Conservation (phyloP, 345 rosid species). For the Iberis pinnata region DNA sequence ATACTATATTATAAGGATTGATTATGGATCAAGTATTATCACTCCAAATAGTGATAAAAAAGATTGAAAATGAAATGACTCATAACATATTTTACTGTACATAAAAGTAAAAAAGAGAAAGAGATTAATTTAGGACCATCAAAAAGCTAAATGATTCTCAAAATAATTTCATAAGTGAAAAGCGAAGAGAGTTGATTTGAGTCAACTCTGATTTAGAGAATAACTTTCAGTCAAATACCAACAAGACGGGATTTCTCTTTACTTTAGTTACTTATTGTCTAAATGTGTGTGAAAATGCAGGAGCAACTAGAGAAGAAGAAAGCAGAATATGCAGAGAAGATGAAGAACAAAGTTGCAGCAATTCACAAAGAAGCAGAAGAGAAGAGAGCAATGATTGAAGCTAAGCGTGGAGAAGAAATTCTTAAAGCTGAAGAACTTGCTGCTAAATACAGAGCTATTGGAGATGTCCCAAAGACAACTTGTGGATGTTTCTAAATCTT, state of each 20-base stretch:
- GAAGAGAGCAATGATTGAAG: conserved; percentile 57
- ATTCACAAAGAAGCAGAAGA: conserved; percentile 70
- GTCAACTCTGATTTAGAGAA: not conserved
- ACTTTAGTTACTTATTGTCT: too few species aligned
- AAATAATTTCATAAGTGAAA: too few species aligned
- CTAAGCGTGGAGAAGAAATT: conserved; percentile 57
- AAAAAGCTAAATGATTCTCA: too few species aligned
- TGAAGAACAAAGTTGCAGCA: conserved; percentile 58
- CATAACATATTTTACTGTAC: too few species aligned
- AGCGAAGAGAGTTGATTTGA: not conserved
- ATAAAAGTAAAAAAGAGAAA: too few species aligned
- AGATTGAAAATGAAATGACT: too few species aligned
- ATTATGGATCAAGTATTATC: too few species aligned
- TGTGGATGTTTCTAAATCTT: conserved; percentile 51
- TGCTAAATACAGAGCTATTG: conserved; percentile 71
- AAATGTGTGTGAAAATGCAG: conserved; percentile 29
- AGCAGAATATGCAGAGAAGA: conserved; percentile 65
- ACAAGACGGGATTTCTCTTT: too few species aligned
- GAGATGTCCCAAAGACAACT: conserved; percentile 49
- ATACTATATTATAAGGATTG: too few species aligned
- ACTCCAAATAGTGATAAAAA: too few species aligned
- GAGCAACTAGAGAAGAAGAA: conserved; percentile 63
- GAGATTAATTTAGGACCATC: too few species aligned
- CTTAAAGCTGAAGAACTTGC: conserved; percentile 73
- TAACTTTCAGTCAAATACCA: too few species aligned